These are phyloP conservation scores for Plasmodium vivax DNA, from an alignment of 169 alveolate genomes.

Conservation along the genomic window DNA sequence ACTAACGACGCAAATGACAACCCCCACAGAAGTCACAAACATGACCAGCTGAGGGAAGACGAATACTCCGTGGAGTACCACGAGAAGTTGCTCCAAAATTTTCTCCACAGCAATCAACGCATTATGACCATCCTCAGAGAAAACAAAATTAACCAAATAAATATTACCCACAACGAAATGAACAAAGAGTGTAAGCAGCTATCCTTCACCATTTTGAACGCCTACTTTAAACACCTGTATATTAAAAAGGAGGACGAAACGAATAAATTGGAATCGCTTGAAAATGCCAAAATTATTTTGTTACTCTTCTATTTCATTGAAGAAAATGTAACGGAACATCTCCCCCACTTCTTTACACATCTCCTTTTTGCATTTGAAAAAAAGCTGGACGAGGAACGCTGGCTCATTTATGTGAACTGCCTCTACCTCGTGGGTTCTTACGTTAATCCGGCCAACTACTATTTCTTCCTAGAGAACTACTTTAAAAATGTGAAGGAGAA, in stretches of 20 bases:
- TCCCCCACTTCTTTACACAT: conserved; percentile 35
- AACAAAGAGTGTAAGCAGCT: conserved; percentile 24
- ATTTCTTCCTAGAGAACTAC: conserved; percentile 48
- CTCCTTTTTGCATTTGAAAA: conserved; percentile 27
- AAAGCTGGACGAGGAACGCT: conserved; percentile 22
- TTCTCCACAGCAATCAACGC: conserved; percentile 6
- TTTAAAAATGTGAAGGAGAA: conserved; percentile 13
- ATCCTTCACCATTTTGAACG: conserved; percentile 38
- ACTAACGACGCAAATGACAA: not conserved
- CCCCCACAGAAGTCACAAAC: not conserved
- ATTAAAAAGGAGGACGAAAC: conserved; percentile 5
- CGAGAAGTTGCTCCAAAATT: conserved; percentile 1
- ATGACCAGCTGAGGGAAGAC: not conserved
- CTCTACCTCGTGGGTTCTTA: conserved; percentile 53
- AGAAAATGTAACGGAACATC: conserved; percentile 66
- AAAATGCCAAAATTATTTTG: conserved; percentile 35
- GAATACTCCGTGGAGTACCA: conserved; percentile 11
- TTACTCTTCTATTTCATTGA: conserved; percentile 52
- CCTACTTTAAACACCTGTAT: conserved; percentile 34
- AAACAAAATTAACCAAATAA: conserved; percentile 22
- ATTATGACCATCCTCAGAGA: conserved; percentile 27
- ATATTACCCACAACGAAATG: conserved; percentile 37
- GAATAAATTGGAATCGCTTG: conserved; percentile 20
- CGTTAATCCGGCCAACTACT: conserved; percentile 48
- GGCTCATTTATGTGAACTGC: conserved; percentile 31